Conservation (phyloP, 1,284 basidiomycete species). For the Marasmius sp. region DNA sequence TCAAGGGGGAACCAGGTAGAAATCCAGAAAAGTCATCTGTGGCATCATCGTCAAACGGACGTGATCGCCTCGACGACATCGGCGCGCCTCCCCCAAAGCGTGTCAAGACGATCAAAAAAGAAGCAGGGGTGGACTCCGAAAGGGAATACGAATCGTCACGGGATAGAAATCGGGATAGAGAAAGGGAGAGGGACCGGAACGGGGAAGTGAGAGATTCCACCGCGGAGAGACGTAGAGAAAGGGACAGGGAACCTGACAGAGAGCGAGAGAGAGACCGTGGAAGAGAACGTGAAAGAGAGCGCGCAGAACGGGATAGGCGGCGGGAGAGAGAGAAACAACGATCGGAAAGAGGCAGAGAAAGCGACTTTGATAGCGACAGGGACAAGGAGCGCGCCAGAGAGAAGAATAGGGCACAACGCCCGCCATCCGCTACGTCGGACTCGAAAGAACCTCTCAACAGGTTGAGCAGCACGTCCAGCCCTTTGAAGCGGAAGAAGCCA, state of each 20-base stretch:
- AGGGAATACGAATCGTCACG: slow-evolving; percentile 1
- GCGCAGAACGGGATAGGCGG: slow-evolving; percentile 12
- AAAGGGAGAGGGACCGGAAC: slow-evolving; percentile 17
- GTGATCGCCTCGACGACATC: slow-evolving; percentile 2
- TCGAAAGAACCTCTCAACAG: neutral
- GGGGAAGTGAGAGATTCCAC: slow-evolving; percentile 13
- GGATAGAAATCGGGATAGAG: slow-evolving; percentile 24
- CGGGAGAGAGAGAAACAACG: slow-evolving; percentile 13
- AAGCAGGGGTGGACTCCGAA: slow-evolving; percentile 15
- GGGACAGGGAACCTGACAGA: slow-evolving; percentile 19
- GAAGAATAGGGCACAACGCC: neutral
- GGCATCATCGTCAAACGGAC: neutral
- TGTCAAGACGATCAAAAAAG: slow-evolving; percentile 12
- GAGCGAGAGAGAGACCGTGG: neutral
- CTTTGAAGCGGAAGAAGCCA: neutral
- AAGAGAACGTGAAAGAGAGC: slow-evolving; percentile 16
- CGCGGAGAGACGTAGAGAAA: slow-evolving; percentile 26
- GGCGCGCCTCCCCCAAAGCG: slow-evolving; percentile 8
- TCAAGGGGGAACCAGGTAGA: neutral
- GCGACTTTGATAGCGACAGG: neutral
- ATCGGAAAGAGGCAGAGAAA: slow-evolving; percentile 3
- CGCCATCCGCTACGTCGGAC: neutral
- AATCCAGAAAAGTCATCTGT: neutral
- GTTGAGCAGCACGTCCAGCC: neutral
- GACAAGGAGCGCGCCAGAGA: neutral